These are phyloP conservation scores for Kurtzmaniella quercitrusa DNA, from an alignment of 1,139 yeast genomes.

Conservation along the genomic window DNA sequence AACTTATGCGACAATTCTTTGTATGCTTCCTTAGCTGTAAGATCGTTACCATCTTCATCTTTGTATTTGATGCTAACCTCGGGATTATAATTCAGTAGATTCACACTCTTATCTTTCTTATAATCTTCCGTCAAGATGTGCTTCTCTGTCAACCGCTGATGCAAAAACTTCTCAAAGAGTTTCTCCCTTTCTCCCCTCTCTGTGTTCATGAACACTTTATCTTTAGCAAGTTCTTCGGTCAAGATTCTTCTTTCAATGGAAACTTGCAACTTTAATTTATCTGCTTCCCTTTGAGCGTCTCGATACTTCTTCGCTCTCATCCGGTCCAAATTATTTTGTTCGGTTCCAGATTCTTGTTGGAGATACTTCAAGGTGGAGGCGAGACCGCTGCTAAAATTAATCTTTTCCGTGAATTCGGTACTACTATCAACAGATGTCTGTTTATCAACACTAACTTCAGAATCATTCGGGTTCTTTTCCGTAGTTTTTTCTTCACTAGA, in stretches of 20 bases:
- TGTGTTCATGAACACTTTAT: slow-evolving; percentile 26
- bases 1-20: slow-evolving; percentile 81
- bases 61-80: slow-evolving; percentile 58
- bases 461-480: not conserved
- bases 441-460: slow-evolving; percentile 2
- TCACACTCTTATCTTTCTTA: slow-evolving; percentile 2
- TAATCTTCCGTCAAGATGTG: slow-evolving; percentile 14
- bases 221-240: slow-evolving; percentile 34
- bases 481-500: not conserved
- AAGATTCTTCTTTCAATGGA: slow-evolving; percentile 37
- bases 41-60: slow-evolving; percentile 66
- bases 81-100: slow-evolving; percentile 54
- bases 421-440: slow-evolving; percentile 5
- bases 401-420: not conserved
- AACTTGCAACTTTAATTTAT: slow-evolving; percentile 28
- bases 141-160: slow-evolving; percentile 25
- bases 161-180: slow-evolving; percentile 25
- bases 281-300: slow-evolving; percentile 28
- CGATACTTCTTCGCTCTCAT: slow-evolving; percentile 18
- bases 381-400: slow-evolving; percentile 41
- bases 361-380: slow-evolving; percentile 53
- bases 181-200: slow-evolving; percentile 26
- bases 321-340: slow-evolving; percentile 12
- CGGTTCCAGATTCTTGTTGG: slow-evolving; percentile 36
- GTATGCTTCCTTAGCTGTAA: slow-evolving; percentile 75